A percentile compares a stretch with the other conserved stretches of the same genome.
phyloP scores from a whole-genome alignment of 2,329 filamentous ascomycete species.

The Alternaria brassicae region DNA sequence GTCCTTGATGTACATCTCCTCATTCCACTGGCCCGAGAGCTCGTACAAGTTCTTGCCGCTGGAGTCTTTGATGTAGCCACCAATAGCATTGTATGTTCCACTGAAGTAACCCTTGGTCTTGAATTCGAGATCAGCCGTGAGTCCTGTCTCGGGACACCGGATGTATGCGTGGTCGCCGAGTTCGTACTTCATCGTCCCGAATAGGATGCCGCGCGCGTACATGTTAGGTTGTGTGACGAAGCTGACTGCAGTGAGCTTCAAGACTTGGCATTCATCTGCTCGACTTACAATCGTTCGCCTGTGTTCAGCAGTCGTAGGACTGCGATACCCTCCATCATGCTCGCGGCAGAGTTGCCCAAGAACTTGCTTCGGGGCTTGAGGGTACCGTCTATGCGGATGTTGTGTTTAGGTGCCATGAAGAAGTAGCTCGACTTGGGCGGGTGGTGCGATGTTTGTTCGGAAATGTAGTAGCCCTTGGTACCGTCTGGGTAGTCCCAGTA shows the following conservation, averaged over 20 bases:
- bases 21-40: conserved; percentile 87
- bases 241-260: conserved; percentile 55
- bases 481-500: conserved; percentile 92
- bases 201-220: conserved; percentile 95
- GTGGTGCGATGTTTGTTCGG: conserved; percentile 97
- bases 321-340: conserved; percentile 96
- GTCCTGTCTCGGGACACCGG: conserved; percentile 83
- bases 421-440: conserved; percentile 99
- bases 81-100: conserved; percentile 95
- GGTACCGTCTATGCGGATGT: conserved; percentile 94
- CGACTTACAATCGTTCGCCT: conserved; percentile 81
- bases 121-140: conserved; percentile 93
- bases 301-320: conserved; percentile 83
- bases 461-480: conserved; percentile 91
- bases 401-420: conserved; percentile 92
- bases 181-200: conserved; percentile 99
- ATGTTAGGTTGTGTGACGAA: conserved; percentile 98
- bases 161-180: conserved; percentile 95
- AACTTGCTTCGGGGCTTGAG: conserved; percentile 95
- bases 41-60: conserved; percentile 90
- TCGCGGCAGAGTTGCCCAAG: conserved; percentile 94
- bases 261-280: not conserved
- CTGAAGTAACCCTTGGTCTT: conserved; percentile 98
- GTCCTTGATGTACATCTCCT: conserved; percentile 92
- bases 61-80: conserved; percentile 85